phyloP scores from a whole-genome alignment of 345 rosid genomes.

The Linum lewisii region DNA sequence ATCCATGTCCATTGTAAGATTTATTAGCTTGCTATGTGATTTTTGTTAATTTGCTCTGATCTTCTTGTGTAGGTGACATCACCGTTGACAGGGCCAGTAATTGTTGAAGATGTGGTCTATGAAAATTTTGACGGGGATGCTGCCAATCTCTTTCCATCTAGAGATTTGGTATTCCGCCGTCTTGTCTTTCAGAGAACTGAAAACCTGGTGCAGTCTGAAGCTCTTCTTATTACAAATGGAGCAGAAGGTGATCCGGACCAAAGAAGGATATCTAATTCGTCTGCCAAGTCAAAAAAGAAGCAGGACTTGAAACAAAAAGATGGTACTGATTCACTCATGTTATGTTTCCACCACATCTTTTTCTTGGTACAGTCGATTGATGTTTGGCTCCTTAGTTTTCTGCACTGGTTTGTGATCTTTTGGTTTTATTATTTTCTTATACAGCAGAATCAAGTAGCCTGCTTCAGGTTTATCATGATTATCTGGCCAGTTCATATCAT shows the following conservation, averaged over 20 bases:
- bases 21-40: neutral
- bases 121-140: slow-evolving; percentile 42
- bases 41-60: neutral
- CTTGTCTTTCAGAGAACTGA: slow-evolving; percentile 79
- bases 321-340: slow-evolving; percentile 30
- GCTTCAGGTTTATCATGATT: slow-evolving; percentile 60
- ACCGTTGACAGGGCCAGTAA: slow-evolving; percentile 55
- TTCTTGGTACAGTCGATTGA: neutral
- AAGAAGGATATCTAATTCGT: slow-evolving; percentile 26
- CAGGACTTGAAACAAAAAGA: slow-evolving; percentile 29
- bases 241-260: slow-evolving; percentile 23
- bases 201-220: slow-evolving; percentile 87
- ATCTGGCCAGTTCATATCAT: slow-evolving; percentile 85
- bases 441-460: slow-evolving; percentile 32
- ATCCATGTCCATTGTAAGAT: neutral
- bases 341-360: neutral
- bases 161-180: slow-evolving; percentile 59
- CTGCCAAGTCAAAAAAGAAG: slow-evolving; percentile 42
- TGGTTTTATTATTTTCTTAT: slow-evolving; percentile 5
- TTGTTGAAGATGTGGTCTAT: slow-evolving; percentile 79
- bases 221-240: slow-evolving; percentile 47
- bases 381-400: neutral
- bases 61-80: slow-evolving; percentile 47
- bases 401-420: neutral
- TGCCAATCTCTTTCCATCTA: slow-evolving; percentile 28